Evolutionary conservation across 257 asterid genomes (phyloP), one percentile per base, ranked within the genome.

Genomic region (Prunella vulgaris): DNA sequence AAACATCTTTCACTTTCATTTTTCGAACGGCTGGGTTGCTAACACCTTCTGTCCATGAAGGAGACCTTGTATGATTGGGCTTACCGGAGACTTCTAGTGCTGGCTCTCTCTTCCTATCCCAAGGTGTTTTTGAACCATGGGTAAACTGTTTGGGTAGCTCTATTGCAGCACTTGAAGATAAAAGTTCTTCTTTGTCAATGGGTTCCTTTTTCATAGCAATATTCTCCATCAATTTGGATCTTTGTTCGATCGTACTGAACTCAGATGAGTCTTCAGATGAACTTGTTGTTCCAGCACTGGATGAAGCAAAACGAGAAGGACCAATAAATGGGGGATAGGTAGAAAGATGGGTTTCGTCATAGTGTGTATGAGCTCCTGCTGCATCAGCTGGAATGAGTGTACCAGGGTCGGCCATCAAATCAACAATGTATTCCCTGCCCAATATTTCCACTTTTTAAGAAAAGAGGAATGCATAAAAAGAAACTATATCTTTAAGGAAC

Each of bases 21-120:
- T 84, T 88, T n/a, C 81, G 84, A 59, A 74, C 94, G 48, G 96
- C 96, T 20, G 97, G 96, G 49, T 97, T 87, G 80, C 97, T 88
- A 65, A 90, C 87, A 42, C 97, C 98, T 86, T 93, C 97, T 37
- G 98, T 93, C 98, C 98, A 93, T 7, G 98, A 93, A 54, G 98
- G 98, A 71, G 98, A 93, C 75, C 96, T 80, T 68, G 90, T 90
- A 71, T 88, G 97, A 78, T 35, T 77, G 58, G 86, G 78, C 81
- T 91, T 83, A 60, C 64, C 65, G 13, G 82, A 81, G 66, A 74
- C 52, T 61, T 81, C 90, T 72, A 72, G 53, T 58, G 72, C 65
- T 54, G 79, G 49, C 60, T 78, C 84, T 79, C 79, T 77, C 78
- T 73, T 83, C 42, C 53, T 79, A 48, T 75, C 76, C 79, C 22